A percentile compares a stretch with the other conserved stretches of the same genome.
Conservation (phyloP, 2,329 filamentous ascomycete species). For the Septoria linicola region DNA sequence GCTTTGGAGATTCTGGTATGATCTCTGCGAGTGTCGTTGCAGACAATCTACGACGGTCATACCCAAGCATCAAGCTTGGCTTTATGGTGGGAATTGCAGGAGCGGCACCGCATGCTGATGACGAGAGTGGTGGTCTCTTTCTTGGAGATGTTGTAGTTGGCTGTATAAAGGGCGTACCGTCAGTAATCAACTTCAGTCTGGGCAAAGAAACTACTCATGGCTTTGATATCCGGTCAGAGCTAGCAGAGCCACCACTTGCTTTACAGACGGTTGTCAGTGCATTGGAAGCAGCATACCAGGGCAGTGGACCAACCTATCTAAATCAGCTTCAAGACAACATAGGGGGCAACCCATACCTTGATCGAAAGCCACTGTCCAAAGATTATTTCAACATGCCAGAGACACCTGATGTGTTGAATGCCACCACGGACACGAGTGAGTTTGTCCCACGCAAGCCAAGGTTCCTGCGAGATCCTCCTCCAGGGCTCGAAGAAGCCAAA, state of each 20-base stretch:
- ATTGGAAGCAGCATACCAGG: conserved; percentile 10
- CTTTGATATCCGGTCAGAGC: conserved; percentile 5
- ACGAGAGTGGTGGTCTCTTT: conserved; percentile 27
- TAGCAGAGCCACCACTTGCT: conserved; percentile 20
- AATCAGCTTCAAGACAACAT: not conserved
- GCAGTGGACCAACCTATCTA: not conserved
- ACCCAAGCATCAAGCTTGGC: conserved; percentile 12
- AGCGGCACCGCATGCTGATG: conserved; percentile 17
- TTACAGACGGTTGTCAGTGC: conserved; percentile 14
- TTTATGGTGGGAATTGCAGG: conserved; percentile 32
- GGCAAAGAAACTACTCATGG: conserved; percentile 18
- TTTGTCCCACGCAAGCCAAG: no score
- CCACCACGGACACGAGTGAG: no score
- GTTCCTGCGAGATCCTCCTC: not conserved
- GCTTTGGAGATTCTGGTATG: conserved; percentile 19
- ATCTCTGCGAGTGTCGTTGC: conserved; percentile 22
- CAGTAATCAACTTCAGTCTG: conserved; percentile 31
- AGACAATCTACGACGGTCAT: not conserved
- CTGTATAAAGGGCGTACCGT: conserved; percentile 16
- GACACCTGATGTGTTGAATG: not conserved
- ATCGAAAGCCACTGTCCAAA: no score
- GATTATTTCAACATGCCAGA: not conserved
- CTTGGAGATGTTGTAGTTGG: conserved; percentile 34
- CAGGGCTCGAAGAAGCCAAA: not conserved
- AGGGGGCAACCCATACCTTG: not conserved